Base-by-base conservation (phyloP, 225 moss, liverwort and hornwort genomes). In the Polytrichum formosum region DNA sequence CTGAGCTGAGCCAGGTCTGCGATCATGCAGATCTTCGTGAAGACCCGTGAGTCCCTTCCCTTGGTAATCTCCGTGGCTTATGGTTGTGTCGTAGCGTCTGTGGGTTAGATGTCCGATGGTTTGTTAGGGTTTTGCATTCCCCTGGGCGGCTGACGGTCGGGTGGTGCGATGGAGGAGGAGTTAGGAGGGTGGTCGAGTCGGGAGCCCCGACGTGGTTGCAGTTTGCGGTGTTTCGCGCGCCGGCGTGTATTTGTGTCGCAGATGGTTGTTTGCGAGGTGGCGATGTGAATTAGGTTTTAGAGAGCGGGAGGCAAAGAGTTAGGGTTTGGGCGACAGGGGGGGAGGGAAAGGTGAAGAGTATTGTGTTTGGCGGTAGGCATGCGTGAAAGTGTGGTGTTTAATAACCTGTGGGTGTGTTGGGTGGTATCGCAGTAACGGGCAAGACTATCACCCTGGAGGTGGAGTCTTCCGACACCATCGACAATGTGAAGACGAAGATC, bases 11-110 rank as follows among this genome's bases (percentile, higher is more conserved):
- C 4, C 46, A 4, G 46, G 76, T 72, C 58, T 66, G 37, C 66
- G 77, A 79, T 75, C 76, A 81, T 81, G 81, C 81, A 81, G 81
- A 81, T 81, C 53, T 81, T 81, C 63, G 81, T 81, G 35, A 81
- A 81, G 81, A 81, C 81, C 77, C 77, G 81, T 81, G 64, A 62
- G 37, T 65, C 16, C 18, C 22, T 16, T 18, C 17, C 21, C 30
- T 0, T 8, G 23, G n/a, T 5, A 5, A 2, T 2, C 31, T 29
- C 1, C 13, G 13, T 0, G 27, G 5, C 9, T 28, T 13, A 5
- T 13, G 18, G 8, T n/a, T 17, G 6, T 31, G 58, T 60, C 28
- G 5, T 7, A 20, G 16, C 37, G 0, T 37, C 16, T 56, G 33
- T 65, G 59, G 71, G 65, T 54, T 67, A 61, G 62, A 9, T 64